These are phyloP conservation scores for Orbilia javanica DNA, from an alignment of 2,329 filamentous ascomycete species.

Conservation along the genomic window DNA sequence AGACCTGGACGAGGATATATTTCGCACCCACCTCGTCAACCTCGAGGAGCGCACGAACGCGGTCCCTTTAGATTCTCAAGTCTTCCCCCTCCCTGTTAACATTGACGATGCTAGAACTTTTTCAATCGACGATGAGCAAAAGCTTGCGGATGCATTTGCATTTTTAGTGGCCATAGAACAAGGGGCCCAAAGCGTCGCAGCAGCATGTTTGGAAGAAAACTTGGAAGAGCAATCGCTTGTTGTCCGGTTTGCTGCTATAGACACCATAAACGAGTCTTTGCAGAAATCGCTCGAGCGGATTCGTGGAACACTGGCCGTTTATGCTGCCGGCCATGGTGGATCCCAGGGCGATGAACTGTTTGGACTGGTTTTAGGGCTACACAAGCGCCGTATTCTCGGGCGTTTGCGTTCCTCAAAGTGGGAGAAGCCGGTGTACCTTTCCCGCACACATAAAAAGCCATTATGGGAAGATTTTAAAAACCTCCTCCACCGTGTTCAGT, in stretches of 20 bases:
- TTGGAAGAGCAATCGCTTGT: constrained; percentile 33
- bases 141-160: constrained; percentile 63
- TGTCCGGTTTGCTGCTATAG: constrained; percentile 60
- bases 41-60: constrained; percentile 43
- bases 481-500: constrained; percentile 40
- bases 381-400: constrained; percentile 28
- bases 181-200: constrained; percentile 62
- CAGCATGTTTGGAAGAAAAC: constrained; percentile 63
- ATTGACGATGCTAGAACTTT: constrained; percentile 40
- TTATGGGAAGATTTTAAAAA: constrained; percentile 43
- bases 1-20: constrained; percentile 30
- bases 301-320: neutral
- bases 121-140: constrained; percentile 62
- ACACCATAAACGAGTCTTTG: constrained; percentile 28
- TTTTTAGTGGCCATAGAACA: constrained; percentile 62
- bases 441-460: constrained; percentile 41
- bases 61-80: constrained; percentile 57
- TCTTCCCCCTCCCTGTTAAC: constrained; percentile 30
- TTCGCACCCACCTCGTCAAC: constrained; percentile 26
- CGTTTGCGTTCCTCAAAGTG: constrained; percentile 41
- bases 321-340: neutral
- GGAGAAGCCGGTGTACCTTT: constrained; percentile 39
- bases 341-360: neutral
- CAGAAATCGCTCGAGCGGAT: constrained; percentile 18
- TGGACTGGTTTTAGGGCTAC: constrained; percentile 8